phyloP scores from a whole-genome alignment of 495 filamentous ascomycete species.

The Penicillium riverlandense region DNA sequence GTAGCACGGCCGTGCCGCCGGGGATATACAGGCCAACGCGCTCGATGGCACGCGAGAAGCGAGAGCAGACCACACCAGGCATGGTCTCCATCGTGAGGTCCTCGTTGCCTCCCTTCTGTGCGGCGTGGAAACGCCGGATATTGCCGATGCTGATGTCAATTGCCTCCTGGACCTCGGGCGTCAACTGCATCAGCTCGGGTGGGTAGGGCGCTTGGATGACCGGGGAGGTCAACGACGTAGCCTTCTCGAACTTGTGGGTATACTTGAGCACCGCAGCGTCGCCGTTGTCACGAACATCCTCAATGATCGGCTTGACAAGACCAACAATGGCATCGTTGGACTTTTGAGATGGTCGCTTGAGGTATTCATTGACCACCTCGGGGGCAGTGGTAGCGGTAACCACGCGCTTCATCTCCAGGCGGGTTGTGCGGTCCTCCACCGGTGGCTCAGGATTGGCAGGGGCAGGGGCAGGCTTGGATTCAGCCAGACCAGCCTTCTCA shows the following conservation, averaged over 20 bases:
- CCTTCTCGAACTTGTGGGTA: constrained; percentile 96
- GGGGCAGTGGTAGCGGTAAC: constrained; percentile 53
- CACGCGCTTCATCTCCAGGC: constrained; percentile 77
- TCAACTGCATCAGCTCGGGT: constrained; percentile 71
- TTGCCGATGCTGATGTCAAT: constrained; percentile 92
- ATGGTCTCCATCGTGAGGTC: constrained; percentile 86
- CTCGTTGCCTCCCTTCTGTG: constrained; percentile 70
- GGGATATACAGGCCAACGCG: constrained; percentile 92
- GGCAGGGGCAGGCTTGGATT: constrained; percentile 31
- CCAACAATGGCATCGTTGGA: constrained; percentile 84
- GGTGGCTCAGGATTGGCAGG: constrained; percentile 28
- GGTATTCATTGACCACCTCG: constrained; percentile 56
- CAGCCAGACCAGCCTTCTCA: constrained; percentile 64
- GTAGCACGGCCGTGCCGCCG: constrained; percentile 90
- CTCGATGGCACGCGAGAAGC: constrained; percentile 89
- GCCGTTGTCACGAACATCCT: constrained; percentile 70
- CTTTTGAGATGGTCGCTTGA: constrained; percentile 86
- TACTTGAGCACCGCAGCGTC: constrained; percentile 85
- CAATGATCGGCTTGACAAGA: constrained; percentile 85
- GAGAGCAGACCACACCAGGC: constrained; percentile 91
- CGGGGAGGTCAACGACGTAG: constrained; percentile 78
- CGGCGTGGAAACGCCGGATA: constrained; percentile 86
- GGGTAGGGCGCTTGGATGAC: constrained; percentile 87
- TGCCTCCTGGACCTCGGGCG: constrained; percentile 75
- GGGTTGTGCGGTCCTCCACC: constrained; percentile 50